Conservation (phyloP, 768 basidiomycete species). For the Suillus hirtellus region DNA sequence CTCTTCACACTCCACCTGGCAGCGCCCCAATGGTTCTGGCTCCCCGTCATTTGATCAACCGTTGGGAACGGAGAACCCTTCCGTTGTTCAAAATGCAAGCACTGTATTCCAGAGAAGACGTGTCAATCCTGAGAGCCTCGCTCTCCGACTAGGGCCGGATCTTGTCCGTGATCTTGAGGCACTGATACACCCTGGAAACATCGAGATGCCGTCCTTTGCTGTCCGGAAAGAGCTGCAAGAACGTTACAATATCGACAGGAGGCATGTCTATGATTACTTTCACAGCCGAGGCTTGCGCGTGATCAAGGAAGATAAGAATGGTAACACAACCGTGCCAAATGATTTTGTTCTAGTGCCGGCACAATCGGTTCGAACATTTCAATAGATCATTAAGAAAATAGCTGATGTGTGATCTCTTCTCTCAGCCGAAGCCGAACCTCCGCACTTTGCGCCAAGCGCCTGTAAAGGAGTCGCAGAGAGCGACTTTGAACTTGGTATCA, state of each 20-base stretch:
- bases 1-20: slow-evolving; percentile 6
- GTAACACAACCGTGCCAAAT: slow-evolving; percentile 41
- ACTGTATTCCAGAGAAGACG: slow-evolving; percentile 37
- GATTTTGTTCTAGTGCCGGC: slow-evolving; percentile 18
- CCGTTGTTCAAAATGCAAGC: slow-evolving; percentile 1
- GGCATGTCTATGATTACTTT: slow-evolving; percentile 81
- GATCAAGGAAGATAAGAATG: slow-evolving; percentile 63
- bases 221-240: slow-evolving; percentile 70
- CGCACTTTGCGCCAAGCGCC: slow-evolving; percentile 31
- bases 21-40: not conserved
- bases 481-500: slow-evolving; percentile 5
- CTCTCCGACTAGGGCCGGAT: slow-evolving; percentile 63
- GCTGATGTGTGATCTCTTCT: slow-evolving; percentile 13
- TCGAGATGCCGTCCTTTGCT: slow-evolving; percentile 75
- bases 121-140: slow-evolving; percentile 70
- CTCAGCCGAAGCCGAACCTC: slow-evolving; percentile 35
- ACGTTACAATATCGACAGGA: slow-evolving; percentile 66
- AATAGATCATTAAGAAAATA: slow-evolving; percentile 11
- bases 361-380: slow-evolving; percentile 23
- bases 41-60: not conserved
- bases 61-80: not conserved
- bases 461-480: slow-evolving; percentile 15
- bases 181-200: slow-evolving; percentile 64
- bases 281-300: slow-evolving; percentile 64
- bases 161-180: slow-evolving; percentile 73